Conservation (phyloP, 2,329 filamentous ascomycete genomes). For the Gnomoniopsis sp. region DNA sequence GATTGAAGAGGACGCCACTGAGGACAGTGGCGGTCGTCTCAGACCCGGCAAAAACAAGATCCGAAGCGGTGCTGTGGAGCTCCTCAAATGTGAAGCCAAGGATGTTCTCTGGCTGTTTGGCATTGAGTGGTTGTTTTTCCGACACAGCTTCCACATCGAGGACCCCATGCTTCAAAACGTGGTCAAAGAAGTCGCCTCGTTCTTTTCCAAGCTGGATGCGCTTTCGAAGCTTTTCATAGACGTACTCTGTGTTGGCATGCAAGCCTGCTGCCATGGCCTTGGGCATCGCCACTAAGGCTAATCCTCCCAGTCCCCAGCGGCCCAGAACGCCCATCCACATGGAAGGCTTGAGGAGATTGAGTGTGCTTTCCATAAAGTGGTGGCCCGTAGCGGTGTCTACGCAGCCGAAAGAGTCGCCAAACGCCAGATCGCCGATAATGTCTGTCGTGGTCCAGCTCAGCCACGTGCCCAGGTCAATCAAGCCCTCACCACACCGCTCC, state of each 20-base stretch:
- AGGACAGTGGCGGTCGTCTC: slow-evolving; percentile 2
- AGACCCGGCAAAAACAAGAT: slow-evolving; percentile 1
- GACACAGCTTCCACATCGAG: not conserved
- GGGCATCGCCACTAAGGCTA: not conserved
- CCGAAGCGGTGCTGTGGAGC: not conserved
- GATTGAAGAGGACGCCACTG: not conserved
- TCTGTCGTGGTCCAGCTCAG: not conserved
- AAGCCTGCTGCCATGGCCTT: not conserved
- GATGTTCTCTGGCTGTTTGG: not conserved
- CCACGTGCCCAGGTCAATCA: not conserved
- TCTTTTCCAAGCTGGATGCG: not conserved
- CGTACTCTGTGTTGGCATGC: not conserved
- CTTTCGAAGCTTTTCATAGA: not conserved
- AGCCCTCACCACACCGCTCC: not conserved
- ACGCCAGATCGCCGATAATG: slow-evolving; percentile 3
- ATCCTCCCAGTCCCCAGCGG: not conserved
- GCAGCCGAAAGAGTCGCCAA: slow-evolving; percentile 7
- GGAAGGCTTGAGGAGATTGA: not conserved
- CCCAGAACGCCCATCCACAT: slow-evolving; percentile 1
- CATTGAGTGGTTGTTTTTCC: not conserved
- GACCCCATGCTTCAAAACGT: not conserved
- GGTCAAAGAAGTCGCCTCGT: not conserved
- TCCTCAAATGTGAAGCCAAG: not conserved
- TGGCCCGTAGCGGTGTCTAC: not conserved
- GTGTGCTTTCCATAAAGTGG: not conserved